Conservation (phyloP, 2,329 filamentous ascomycete genomes). For the Podosphaera fusca region DNA sequence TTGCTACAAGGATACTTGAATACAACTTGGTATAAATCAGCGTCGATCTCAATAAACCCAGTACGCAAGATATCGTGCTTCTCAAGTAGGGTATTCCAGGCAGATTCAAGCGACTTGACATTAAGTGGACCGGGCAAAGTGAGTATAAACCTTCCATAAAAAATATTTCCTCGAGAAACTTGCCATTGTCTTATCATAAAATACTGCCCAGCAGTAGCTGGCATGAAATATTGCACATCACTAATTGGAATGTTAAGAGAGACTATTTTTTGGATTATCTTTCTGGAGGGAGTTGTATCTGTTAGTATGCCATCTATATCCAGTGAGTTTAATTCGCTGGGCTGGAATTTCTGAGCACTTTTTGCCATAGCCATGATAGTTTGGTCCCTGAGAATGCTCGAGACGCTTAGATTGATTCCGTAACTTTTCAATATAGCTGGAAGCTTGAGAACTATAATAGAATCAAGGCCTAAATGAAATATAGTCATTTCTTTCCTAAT, state of each 20-base stretch:
- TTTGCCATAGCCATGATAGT: constrained; percentile 42
- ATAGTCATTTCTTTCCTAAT: constrained; percentile 42
- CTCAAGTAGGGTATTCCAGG: constrained; percentile 37
- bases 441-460: constrained; percentile 75
- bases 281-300: constrained; percentile 18
- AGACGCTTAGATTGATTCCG: constrained; percentile 39
- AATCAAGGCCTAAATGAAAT: constrained; percentile 74
- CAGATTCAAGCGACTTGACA: constrained; percentile 22
- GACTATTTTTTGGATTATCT: constrained; percentile 19
- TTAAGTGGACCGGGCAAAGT: constrained; percentile 21
- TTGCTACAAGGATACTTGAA: constrained; percentile 19
- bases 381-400: constrained; percentile 43
- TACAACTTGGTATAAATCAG: constrained; percentile 42
- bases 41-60: constrained; percentile 23
- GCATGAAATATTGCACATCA: constrained; percentile 29
- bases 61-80: constrained; percentile 46
- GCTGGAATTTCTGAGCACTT: constrained; percentile 14
- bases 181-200: constrained; percentile 67
- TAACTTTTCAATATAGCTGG: constrained; percentile 43
- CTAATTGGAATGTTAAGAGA: constrained; percentile 20
- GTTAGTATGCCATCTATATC: constrained; percentile 21
- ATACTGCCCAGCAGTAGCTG: constrained; percentile 52
- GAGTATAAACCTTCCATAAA: constrained; percentile 53
- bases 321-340: constrained; percentile 11
- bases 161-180: constrained; percentile 38